A percentile compares a stretch with the other conserved stretches of the same genome.
Conservation (phyloP, 2,329 filamentous ascomycete species). For the Sporothrix mexicana region DNA sequence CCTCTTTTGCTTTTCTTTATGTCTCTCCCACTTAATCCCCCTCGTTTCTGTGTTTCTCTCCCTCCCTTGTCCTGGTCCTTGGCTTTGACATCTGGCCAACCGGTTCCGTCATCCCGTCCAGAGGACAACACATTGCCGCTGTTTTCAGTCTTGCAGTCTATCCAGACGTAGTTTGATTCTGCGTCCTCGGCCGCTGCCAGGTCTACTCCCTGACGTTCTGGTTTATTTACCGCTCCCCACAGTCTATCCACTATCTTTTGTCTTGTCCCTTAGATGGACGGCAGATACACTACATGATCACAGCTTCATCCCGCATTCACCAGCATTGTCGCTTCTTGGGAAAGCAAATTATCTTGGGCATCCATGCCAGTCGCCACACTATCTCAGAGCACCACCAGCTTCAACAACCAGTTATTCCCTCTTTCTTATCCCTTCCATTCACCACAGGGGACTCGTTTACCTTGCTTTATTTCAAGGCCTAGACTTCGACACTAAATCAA, state of each 20-base stretch:
- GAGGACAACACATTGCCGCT: not conserved
- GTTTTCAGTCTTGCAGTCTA: not conserved
- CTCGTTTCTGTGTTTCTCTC: not conserved
- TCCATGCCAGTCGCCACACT: not conserved
- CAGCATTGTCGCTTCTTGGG: not conserved
- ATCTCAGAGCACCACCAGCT: no score
- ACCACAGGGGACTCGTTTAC: no score
- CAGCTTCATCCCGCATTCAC: not conserved
- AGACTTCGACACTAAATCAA: not conserved
- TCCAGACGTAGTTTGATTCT: not conserved
- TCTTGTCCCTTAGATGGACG: not conserved
- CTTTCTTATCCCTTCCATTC: not conserved
- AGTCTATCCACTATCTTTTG: not conserved
- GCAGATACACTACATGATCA: not conserved
- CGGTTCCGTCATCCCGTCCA: constrained; percentile 23
- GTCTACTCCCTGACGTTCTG: not conserved
- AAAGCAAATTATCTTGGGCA: not conserved
- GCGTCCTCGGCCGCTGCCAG: constrained; percentile 1
- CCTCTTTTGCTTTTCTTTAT: no score
- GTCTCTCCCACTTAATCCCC: no score
- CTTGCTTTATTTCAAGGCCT: not conserved
- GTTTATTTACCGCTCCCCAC: not conserved
- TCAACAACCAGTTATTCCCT: not conserved
- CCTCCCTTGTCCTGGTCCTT: constrained; percentile 15
- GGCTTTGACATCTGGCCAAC: constrained; percentile 14